Evolutionary conservation across 164 flowering plant species (phyloP).

Genomic region (Liriodendron chinense): DNA sequence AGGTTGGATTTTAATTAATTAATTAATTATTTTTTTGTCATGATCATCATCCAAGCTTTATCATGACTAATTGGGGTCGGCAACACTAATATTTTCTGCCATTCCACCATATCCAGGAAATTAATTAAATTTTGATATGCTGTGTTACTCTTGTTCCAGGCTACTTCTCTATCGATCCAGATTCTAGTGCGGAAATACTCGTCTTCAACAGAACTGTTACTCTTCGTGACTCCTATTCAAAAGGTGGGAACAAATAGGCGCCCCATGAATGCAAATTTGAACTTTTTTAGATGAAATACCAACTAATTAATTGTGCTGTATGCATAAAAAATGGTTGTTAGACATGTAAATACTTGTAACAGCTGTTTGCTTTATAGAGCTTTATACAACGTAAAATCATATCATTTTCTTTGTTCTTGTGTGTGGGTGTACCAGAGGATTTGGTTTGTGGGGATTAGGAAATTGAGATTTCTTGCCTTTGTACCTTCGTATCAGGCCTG

Average conservation of each 20-base stretch:
- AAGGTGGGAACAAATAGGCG: slow-evolving; percentile 45
- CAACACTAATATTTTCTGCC: not conserved
- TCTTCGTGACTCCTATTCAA: slow-evolving; percentile 65
- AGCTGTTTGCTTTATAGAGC: not conserved
- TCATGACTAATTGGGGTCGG: too few relatives aligned
- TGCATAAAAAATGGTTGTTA: not conserved
- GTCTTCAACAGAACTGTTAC: slow-evolving; percentile 88
- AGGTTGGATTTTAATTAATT: too few relatives aligned
- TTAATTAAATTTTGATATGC: not conserved
- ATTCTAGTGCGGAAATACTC: slow-evolving; percentile 68
- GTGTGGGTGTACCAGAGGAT: not conserved
- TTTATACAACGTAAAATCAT: too few relatives aligned
- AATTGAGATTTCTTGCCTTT: not conserved
- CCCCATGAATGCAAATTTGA: not conserved
- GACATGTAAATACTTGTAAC: not conserved
- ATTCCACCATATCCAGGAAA: not conserved
- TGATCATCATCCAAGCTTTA: not conserved
- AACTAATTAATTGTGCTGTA: not conserved
- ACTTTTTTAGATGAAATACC: not conserved
- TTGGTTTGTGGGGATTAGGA: not conserved
- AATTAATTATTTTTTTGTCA: not conserved
- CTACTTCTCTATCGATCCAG: slow-evolving; percentile 78
- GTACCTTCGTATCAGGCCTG: not conserved
- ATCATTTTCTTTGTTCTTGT: not conserved
- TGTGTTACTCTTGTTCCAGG: slow-evolving; percentile 41